Conservation (phyloP, 1,284 basidiomycete genomes). For the Fistulinella staudtii region DNA sequence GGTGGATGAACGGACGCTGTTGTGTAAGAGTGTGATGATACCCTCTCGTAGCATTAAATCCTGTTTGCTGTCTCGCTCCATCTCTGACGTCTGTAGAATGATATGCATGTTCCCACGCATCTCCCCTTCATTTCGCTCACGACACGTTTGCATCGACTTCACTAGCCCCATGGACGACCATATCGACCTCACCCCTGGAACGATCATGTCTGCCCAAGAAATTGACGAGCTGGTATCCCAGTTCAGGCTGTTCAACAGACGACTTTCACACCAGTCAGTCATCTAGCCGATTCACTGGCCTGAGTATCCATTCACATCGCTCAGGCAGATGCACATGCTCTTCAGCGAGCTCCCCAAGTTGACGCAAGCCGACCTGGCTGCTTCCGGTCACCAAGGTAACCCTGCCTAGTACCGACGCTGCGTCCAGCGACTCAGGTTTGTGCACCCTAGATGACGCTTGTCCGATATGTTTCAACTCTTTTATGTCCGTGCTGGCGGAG, state of each 20-base stretch:
- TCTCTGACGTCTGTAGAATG: slow-evolving; percentile 22
- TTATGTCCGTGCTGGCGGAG: slow-evolving; percentile 61
- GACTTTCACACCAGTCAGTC: slow-evolving; percentile 27
- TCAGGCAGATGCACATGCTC: slow-evolving; percentile 35
- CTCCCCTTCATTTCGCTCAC: not conserved
- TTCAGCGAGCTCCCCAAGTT: slow-evolving; percentile 39
- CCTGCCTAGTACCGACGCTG: not conserved
- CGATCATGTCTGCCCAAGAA: slow-evolving; percentile 24
- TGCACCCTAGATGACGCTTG: slow-evolving; percentile 52
- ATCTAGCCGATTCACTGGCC: not conserved
- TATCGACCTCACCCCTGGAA: slow-evolving; percentile 4
- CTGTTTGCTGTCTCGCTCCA: slow-evolving; percentile 31
- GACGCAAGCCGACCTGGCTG: slow-evolving; percentile 40
- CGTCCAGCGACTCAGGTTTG: too few species aligned
- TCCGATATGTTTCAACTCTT: slow-evolving; percentile 66
- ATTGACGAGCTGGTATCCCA: slow-evolving; percentile 33
- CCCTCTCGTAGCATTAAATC: slow-evolving; percentile 23
- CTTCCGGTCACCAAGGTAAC: slow-evolving; percentile 37
- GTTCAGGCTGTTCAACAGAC: slow-evolving; percentile 28
- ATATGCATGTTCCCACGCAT: slow-evolving; percentile 29
- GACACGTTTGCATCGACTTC: slow-evolving; percentile 6
- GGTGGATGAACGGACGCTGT: slow-evolving; percentile 9
- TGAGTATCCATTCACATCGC: slow-evolving; percentile 10
- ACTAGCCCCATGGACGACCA: slow-evolving; percentile 25
- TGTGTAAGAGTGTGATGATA: slow-evolving; percentile 27